Evolutionary conservation across 164 flowering plant species (phyloP).

Genomic region (Cinnamomum chago): DNA sequence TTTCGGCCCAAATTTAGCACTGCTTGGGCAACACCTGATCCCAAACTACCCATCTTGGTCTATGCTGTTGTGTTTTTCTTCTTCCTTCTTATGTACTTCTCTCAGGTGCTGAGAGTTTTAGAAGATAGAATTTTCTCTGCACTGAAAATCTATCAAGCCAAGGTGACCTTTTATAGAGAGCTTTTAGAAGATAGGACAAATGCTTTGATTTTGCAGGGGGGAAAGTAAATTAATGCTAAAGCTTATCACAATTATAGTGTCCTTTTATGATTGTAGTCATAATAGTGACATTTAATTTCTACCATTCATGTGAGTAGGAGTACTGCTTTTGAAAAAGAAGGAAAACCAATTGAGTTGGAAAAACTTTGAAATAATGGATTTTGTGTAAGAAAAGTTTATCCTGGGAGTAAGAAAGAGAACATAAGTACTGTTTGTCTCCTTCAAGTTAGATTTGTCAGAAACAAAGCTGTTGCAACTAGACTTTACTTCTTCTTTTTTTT

Average conservation of each 20-base stretch:
- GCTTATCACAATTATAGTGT: neutral
- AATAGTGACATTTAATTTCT: neutral
- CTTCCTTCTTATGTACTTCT: neutral
- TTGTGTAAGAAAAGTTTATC: no score
- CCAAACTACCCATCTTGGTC: neutral
- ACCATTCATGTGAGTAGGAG: neutral
- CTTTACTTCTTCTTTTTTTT: no score
- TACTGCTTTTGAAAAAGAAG: no score
- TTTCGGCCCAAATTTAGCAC: neutral
- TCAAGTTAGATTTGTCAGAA: no score
- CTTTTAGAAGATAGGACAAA: neutral
- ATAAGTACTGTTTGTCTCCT: no score
- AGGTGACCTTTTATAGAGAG: slow-evolving; percentile 1
- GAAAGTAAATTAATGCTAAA: no score
- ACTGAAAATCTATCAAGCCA: neutral
- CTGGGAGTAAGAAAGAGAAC: no score
- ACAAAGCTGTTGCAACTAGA: no score
- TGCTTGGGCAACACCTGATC: neutral
- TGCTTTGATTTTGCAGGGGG: no score
- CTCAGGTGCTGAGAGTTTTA: neutral
- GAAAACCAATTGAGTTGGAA: neutral
- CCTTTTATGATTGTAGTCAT: neutral
- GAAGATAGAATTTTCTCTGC: no score
- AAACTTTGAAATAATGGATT: no score
- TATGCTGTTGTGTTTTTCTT: no score